phyloP scores from a whole-genome alignment of 139 green algal genomes.

The Tetradesmus lagerheimii region DNA sequence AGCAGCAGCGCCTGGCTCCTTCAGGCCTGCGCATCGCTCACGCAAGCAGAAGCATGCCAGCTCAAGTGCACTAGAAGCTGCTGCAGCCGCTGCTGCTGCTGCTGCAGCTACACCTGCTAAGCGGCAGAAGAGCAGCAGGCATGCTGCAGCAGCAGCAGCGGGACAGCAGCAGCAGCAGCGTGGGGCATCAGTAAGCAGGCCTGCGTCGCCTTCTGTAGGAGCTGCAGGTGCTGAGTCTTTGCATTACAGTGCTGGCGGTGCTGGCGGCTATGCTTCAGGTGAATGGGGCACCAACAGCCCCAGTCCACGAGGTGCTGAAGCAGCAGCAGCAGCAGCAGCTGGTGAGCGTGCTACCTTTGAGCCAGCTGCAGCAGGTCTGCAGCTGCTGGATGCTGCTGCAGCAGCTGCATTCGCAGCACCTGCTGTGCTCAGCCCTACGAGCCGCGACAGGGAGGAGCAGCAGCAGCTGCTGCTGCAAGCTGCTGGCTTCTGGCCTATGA shows the following conservation, averaged over 20 bases:
- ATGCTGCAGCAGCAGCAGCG: neutral
- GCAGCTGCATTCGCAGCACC: neutral
- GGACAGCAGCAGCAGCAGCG: neutral
- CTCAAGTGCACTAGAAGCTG: conserved; percentile 1
- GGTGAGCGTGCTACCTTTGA: neutral
- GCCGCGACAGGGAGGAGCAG: neutral
- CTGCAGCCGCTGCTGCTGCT: neutral
- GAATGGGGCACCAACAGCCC: neutral
- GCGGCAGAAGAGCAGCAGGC: neutral
- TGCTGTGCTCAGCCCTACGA: neutral
- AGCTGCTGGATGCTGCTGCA: neutral
- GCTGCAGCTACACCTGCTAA: neutral
- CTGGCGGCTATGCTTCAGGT: neutral
- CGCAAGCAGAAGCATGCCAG: conserved; percentile 37
- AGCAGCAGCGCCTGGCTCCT: neutral
- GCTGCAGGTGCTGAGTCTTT: neutral
- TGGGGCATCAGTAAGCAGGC: neutral
- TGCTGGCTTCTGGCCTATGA: neutral
- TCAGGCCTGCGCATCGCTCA: conserved; percentile 15
- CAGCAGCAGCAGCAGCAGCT: neutral
- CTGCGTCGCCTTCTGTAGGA: neutral
- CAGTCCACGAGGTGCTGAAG: neutral
- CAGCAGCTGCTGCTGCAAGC: neutral
- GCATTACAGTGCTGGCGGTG: neutral
- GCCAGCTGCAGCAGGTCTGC: neutral